phyloP scores from a whole-genome alignment of 129 eudicot genomes.

The Escallonia rubra region DNA sequence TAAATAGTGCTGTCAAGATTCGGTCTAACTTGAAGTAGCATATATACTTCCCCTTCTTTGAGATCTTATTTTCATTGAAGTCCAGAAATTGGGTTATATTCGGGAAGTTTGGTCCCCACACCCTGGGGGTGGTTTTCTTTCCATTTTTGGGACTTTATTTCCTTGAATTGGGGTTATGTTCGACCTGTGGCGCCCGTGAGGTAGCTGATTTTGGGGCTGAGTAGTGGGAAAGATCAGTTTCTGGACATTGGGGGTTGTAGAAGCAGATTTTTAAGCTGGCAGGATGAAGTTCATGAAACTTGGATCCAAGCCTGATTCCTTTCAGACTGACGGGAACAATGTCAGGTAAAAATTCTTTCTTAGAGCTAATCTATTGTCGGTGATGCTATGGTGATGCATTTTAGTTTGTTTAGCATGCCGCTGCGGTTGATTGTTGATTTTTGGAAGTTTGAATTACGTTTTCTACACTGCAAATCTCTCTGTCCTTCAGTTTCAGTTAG shows the following conservation, averaged over 20 bases:
- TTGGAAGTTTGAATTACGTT: not conserved
- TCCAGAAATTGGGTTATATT: constrained; percentile 16
- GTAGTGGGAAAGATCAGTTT: constrained; percentile 19
- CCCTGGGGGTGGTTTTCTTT: constrained; percentile 20
- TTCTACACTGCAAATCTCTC: too few relatives aligned
- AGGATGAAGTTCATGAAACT: constrained; percentile 99
- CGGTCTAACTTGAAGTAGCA: constrained; percentile 49
- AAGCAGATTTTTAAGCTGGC: constrained; percentile 24
- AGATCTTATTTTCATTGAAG: constrained; percentile 41
- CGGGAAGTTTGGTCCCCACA: constrained; percentile 36
- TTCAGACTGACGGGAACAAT: constrained; percentile 77
- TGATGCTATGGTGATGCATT: constrained; percentile 11
- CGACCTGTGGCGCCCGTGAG: constrained; percentile 5
- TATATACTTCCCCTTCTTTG: constrained; percentile 47
- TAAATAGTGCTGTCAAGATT: constrained; percentile 53
- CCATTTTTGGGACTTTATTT: constrained; percentile 27
- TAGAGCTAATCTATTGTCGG: not conserved
- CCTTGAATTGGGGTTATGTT: constrained; percentile 31
- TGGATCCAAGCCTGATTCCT: constrained; percentile 93
- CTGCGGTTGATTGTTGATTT: not conserved
- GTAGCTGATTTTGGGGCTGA: constrained; percentile 26
- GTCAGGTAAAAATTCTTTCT: constrained; percentile 48
- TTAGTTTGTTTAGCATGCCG: constrained; percentile 4
- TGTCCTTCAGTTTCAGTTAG: not conserved
- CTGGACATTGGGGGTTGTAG: constrained; percentile 5